Base-by-base conservation (phyloP, 176 grass and related monocot species). In the Coix lacrymajobi region DNA sequence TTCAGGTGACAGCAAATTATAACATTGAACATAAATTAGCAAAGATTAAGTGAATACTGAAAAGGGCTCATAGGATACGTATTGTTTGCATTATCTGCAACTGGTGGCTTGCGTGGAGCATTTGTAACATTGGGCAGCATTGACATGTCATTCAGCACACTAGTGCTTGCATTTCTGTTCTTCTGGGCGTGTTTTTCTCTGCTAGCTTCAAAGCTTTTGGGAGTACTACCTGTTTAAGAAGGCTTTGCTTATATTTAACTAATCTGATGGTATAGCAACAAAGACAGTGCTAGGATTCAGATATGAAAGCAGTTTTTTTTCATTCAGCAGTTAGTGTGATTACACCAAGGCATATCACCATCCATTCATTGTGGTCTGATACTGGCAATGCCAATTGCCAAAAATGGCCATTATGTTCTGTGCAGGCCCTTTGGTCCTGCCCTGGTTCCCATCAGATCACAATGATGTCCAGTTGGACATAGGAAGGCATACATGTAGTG, bases 161-260 rank as follows among this genome's bases (percentile, higher is more conserved):
- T 74, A 81, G 46, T 43, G 78, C 74, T 89, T 79, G 88, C 90
- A 85, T 92, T 92, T 80, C 37, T 82, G 65, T 92, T 82, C 80
- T 37, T 75, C 79, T 87, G 89, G 49, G 46, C 80, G 66, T 80
- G 36, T 4, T 48, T 78, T 75, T 87, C 80, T 88, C 85, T 90
- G 81, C 62, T 79, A 80, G 45, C 77, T 83, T 92, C 87, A 81
- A 85, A 88, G 69, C 80, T 91, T 93, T 81, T 93, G 82, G 88
- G 88, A 69, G 84, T 75, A 82, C 75, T 91, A 86, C 91, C 96
- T 99, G 85, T 88, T 84, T 63, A 73, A 77, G 38, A 85, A 82
- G 77, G 63, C 3, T 66, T 64, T 57, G 60, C 13, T 73, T 86
- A 79, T 77, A 22, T 79, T 85, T 85, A 78, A 88, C 32, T 66